Conservation (phyloP, 768 basidiomycete genomes). For the Mycena epipterygia region DNA sequence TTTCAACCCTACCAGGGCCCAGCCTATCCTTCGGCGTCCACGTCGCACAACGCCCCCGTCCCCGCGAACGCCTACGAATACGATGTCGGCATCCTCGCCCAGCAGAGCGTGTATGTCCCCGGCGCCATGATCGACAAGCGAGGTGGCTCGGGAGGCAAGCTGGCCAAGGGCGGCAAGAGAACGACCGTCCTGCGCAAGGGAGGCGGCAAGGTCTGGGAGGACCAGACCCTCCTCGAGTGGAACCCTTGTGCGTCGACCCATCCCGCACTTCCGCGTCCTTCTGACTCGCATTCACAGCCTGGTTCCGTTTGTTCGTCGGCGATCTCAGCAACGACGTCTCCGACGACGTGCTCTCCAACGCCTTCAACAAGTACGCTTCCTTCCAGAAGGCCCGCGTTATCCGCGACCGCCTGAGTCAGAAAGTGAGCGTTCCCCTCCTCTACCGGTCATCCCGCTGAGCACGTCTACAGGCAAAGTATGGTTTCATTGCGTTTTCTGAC, state of each 20-base stretch:
- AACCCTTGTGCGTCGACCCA: constrained; percentile 83
- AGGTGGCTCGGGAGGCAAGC: constrained; percentile 86
- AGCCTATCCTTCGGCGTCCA: constrained; percentile 73
- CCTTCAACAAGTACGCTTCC: constrained; percentile 93
- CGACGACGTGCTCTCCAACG: constrained; percentile 92
- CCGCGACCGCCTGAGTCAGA: constrained; percentile 92
- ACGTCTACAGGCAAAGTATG: constrained; percentile 85
- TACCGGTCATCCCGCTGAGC: constrained; percentile 10
- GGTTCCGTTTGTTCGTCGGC: constrained; percentile 98
- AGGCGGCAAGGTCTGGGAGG: constrained; percentile 98
- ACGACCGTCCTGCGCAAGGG: constrained; percentile 96
- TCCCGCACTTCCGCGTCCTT: constrained; percentile 14
- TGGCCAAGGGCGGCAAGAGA: constrained; percentile 92
- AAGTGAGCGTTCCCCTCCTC: constrained; percentile 61
- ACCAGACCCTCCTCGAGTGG: constrained; percentile 97
- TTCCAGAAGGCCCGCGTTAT: constrained; percentile 97
- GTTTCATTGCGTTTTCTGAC: constrained; percentile 97
- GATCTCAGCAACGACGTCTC: constrained; percentile 99
- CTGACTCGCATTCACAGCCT: constrained; percentile 65
- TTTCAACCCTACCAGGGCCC: constrained; percentile 86
- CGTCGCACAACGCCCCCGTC: constrained; percentile 79
- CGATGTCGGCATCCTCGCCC: constrained; percentile 90
- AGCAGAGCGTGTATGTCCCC: constrained; percentile 93
- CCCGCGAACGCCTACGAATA: constrained; percentile 94
- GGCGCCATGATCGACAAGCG: constrained; percentile 92